phyloP scores from a whole-genome alignment of 805 yeast species.

The Debaryomyces castellii region DNA sequence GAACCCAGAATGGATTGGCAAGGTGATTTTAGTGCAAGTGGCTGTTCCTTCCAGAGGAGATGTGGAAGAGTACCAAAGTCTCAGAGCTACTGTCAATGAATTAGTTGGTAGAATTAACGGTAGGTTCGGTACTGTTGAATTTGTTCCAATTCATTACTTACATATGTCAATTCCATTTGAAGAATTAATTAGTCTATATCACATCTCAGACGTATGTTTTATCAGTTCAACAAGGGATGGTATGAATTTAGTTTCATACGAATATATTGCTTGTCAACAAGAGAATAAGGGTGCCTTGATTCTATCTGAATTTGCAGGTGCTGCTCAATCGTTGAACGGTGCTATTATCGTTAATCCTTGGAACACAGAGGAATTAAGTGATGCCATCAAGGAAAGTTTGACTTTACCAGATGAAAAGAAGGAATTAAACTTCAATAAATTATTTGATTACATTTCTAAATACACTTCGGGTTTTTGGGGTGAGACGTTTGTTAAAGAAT shows the following conservation, averaged over 20 bases:
- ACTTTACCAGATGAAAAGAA: constrained; percentile 83
- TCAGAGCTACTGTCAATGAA: constrained; percentile 93
- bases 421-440: constrained; percentile 72
- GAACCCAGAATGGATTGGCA: constrained; percentile 98
- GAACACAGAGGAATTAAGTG: constrained; percentile 93
- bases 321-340: constrained; percentile 97
- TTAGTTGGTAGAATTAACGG: constrained; percentile 97
- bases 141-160: constrained; percentile 95
- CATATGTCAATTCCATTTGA: constrained; percentile 90
- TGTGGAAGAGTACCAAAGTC: constrained; percentile 94
- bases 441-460: constrained; percentile 85
- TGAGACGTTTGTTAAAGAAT: constrained; percentile 87
- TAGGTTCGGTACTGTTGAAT: constrained; percentile 92
- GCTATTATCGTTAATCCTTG: constrained; percentile 94
- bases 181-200: constrained; percentile 85
- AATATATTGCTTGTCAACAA: constrained; percentile 93
- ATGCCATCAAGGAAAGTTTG: constrained; percentile 80
- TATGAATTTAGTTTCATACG: constrained; percentile 95
- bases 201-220: constrained; percentile 83
- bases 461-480: constrained; percentile 98
- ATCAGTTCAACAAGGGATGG: constrained; percentile 97
- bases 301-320: constrained; percentile 95
- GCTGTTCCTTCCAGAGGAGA: constrained; percentile 98
- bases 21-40: constrained; percentile 91
- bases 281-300: constrained; percentile 83